These are phyloP conservation scores for Arabidopsis hybrid DNA, from an alignment of 441 rosid genomes.

Conservation along the genomic window DNA sequence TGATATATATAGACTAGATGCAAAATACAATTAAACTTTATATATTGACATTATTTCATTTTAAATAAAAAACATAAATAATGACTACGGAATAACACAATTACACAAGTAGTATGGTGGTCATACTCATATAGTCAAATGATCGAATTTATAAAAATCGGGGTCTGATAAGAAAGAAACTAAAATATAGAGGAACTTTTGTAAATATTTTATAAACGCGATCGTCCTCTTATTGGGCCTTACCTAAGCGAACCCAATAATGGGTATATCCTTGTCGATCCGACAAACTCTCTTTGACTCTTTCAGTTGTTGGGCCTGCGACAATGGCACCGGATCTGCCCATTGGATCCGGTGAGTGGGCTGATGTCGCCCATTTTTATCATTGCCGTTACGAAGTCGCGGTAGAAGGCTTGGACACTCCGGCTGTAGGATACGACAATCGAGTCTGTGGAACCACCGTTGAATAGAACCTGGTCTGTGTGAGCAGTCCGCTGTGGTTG, in stretches of 20 bases:
- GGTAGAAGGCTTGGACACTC: slow-evolving; percentile 48
- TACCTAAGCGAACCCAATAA: background rate
- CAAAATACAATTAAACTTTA: too few relatives aligned
- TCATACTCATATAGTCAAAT: too few relatives aligned
- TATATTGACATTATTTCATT: too few relatives aligned
- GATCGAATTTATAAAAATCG: too few relatives aligned
- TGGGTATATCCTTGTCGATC: background rate
- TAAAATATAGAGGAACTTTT: background rate
- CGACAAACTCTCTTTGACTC: slow-evolving; percentile 16
- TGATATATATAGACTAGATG: too few relatives aligned
- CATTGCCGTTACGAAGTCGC: slow-evolving; percentile 69
- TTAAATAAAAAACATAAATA: too few relatives aligned
- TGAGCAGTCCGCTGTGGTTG: slow-evolving; percentile 60
- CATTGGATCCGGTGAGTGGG: slow-evolving; percentile 73
- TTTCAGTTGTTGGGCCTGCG: slow-evolving; percentile 49
- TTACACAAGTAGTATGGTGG: too few relatives aligned
- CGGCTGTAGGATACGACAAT: slow-evolving; percentile 56
- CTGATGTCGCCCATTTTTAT: slow-evolving; percentile 81
- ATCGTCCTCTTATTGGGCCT: slow-evolving; percentile 10
- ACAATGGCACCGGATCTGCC: slow-evolving; percentile 79
- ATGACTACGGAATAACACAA: too few relatives aligned
- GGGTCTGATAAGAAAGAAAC: background rate
- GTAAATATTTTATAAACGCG: background rate
- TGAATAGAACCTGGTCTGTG: slow-evolving; percentile 76
- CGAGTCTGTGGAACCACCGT: slow-evolving; percentile 67